A percentile compares a stretch with the other conserved stretches of the same genome.
Conservation (phyloP, 306 rosid genomes). For the Morella rubra region DNA sequence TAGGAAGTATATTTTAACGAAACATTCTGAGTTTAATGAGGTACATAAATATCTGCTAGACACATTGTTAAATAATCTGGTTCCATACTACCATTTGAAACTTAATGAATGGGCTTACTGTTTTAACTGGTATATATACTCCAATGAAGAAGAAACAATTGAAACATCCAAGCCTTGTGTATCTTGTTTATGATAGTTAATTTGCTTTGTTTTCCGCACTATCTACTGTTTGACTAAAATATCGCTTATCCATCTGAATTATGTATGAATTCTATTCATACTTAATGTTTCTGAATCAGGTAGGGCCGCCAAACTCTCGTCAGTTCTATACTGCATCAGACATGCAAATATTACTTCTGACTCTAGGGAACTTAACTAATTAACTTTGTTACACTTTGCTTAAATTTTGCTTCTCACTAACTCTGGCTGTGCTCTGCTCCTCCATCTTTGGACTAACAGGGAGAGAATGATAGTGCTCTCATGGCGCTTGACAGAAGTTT, state of each 20-base stretch:
- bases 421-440: constrained; percentile 24
- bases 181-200: constrained; percentile 1
- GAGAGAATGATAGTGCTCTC: constrained; percentile 33
- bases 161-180: background rate
- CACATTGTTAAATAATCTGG: background rate
- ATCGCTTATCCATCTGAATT: background rate
- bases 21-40: background rate
- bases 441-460: constrained; percentile 45
- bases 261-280: background rate
- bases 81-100: background rate
- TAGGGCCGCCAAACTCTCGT: constrained; percentile 1
- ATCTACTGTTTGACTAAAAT: background rate
- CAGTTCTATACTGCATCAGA: background rate
- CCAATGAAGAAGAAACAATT: background rate
- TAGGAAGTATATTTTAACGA: background rate
- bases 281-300: constrained; percentile 22
- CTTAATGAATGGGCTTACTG: background rate
- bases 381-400: background rate
- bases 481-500: constrained; percentile 31
- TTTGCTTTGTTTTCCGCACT: background rate
- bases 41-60: background rate
- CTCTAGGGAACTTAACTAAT: background rate
- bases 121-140: background rate
- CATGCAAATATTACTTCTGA: background rate
- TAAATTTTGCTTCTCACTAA: constrained; percentile 13